phyloP scores from a whole-genome alignment of 345 rosid genomes.

The Sisymbrium altissimum region DNA sequence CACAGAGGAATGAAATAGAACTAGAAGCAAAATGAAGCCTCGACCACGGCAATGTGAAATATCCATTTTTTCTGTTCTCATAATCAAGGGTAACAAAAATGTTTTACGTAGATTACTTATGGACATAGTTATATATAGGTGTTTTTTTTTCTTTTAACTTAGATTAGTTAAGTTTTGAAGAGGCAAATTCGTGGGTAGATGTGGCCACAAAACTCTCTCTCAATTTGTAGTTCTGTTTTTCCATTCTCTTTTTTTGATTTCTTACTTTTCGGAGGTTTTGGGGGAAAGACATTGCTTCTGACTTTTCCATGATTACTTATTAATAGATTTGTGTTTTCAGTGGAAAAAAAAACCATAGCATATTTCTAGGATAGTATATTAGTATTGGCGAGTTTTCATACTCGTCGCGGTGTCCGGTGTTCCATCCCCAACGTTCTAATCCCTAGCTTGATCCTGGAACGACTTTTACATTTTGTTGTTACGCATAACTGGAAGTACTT shows the following conservation, averaged over 20 bases:
- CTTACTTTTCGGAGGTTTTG: conserved; percentile 15
- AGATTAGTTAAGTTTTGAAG: neutral
- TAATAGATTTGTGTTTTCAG: neutral
- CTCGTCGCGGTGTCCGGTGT: too few species aligned
- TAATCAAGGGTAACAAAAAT: neutral
- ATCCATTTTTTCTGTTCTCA: neutral
- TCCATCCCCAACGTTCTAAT: too few species aligned
- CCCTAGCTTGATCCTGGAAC: too few species aligned
- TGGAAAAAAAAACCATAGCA: too few species aligned
- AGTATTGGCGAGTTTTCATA: too few species aligned
- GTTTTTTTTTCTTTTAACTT: neutral
- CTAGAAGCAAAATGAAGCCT: neutral
- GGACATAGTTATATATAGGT: neutral
- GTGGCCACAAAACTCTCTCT: neutral
- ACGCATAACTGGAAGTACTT: too few species aligned
- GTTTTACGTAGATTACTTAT: neutral
- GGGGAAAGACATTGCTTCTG: neutral
- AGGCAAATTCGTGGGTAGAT: neutral
- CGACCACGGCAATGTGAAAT: neutral
- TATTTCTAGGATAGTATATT: too few species aligned
- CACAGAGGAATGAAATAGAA: neutral
- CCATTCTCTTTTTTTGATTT: neutral
- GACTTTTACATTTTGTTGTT: too few species aligned
- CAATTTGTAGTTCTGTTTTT: neutral
- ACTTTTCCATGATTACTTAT: neutral